These are phyloP conservation scores for Leonotis leonurus DNA, from an alignment of 257 asterid species.

Conservation along the genomic window DNA sequence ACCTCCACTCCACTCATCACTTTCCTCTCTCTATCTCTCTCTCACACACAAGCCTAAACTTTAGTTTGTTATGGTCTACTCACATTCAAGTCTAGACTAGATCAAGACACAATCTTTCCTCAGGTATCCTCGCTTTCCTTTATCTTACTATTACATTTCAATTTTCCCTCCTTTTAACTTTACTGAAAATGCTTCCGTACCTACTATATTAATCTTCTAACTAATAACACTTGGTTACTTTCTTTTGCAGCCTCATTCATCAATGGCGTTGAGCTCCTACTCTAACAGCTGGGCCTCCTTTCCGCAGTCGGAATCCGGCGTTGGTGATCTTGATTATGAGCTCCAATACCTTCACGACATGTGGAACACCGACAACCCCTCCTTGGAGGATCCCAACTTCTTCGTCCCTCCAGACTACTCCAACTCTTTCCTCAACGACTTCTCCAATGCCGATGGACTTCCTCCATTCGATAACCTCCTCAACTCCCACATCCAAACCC, in stretches of 20 bases:
- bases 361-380: neutral
- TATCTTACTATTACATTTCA: slow-evolving; percentile 1
- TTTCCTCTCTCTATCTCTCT: slow-evolving; percentile 19
- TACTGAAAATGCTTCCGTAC: neutral
- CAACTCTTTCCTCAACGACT: neutral
- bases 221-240: neutral
- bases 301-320: neutral
- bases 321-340: neutral
- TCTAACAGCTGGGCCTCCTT: slow-evolving; percentile 18
- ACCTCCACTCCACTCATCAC: slow-evolving; percentile 41
- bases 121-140: slow-evolving; percentile 18
- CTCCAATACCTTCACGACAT: neutral
- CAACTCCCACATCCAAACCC: neutral
- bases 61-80: slow-evolving; percentile 5
- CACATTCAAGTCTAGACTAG: slow-evolving; percentile 21
- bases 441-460: neutral
- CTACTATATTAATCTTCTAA: neutral
- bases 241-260: slow-evolving; percentile 7
- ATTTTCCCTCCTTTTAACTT: slow-evolving; percentile 26
- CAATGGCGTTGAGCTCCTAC: slow-evolving; percentile 45
- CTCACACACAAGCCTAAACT: neutral
- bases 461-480: neutral
- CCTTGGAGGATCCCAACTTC: slow-evolving; percentile 7
- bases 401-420: neutral
- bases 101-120: slow-evolving; percentile 24